Evolutionary conservation across 768 basidiomycete species (phyloP), one percentile per base, ranked within the genome.

Genomic region (Psilocybe tampanensis): DNA sequence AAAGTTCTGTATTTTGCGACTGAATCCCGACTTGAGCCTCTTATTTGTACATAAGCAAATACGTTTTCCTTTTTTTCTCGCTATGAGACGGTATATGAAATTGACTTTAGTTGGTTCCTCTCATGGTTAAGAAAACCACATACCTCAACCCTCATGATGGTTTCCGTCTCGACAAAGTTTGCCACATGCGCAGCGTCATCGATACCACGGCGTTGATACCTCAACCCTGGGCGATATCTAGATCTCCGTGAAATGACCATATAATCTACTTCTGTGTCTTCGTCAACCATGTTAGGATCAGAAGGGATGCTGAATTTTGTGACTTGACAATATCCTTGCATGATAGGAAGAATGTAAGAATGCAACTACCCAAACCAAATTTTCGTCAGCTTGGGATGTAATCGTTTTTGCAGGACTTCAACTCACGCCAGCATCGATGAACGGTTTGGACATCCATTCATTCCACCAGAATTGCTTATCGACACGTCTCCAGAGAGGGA

Each of bases 401-500:
- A n/a, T n/a, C n/a, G n/a, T n/a, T n/a, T n/a, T n/a, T n/a, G n/a
- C n/a, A n/a, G n/a, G n/a, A n/a, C n/a, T n/a, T n/a, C n/a, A n/a
- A 72, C 83, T 56, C 73, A 94, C 94, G 19, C 95, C 94, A 44
- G 88, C 88, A 59, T 98, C 93, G 36, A 94, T 76, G 61, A 99
- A 89, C 2, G 92, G 88, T 61, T 89, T 89, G 23, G 84, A 80
- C 55, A 98, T 80, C 80, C 86, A 86, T 64, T 94, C 92, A 66
- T 98, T 99, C 94, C 95, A 98, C 91, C 95, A 98, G 70, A 93
- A 98, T 42, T 90, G 88, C 45, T 82, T 81, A 64, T 98, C 93
- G 0, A 94, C 92, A 12, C 94, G 79, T 23, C 94, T 82, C 95
- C 96, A 98, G 3, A 98, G 79, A 0, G 97, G 95, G 13, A 95